Conservation (phyloP, 2,329 filamentous ascomycete genomes). For the Pestalotiopsis sp. region DNA sequence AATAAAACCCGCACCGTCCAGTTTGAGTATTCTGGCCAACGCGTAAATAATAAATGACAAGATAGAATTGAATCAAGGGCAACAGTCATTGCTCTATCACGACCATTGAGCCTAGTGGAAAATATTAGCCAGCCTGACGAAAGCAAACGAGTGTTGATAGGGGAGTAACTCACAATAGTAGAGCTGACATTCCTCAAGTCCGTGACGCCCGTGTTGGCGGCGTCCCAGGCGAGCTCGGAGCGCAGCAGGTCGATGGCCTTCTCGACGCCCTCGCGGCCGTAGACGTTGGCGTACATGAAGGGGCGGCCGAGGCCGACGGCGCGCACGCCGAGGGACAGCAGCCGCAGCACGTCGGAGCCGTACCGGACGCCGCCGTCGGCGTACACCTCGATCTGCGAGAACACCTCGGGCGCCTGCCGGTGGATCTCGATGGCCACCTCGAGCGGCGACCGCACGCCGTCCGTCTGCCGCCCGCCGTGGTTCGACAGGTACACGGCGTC, state of each 20-base stretch:
- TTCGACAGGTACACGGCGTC: conserved; percentile 36
- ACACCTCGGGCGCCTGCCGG: conserved; percentile 29
- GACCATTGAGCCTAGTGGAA: background rate
- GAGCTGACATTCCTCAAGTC: conserved; percentile 28
- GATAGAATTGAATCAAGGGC: background rate
- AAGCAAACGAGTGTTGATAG: background rate
- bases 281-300: conserved; percentile 52
- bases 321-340: conserved; percentile 35
- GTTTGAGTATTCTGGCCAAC: background rate
- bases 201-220: conserved; percentile 29
- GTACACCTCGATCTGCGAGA: conserved; percentile 32
- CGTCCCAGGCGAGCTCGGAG: conserved; percentile 40
- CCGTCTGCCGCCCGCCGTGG: conserved; percentile 37
- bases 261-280: conserved; percentile 45
- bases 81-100: background rate
- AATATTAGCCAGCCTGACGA: background rate
- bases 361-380: conserved; percentile 38
- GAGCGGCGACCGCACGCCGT: conserved; percentile 30
- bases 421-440: conserved; percentile 33
- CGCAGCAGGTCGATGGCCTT: conserved; percentile 45
- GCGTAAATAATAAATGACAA: background rate
- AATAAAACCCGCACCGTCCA: background rate
- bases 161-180: conserved; percentile 16
- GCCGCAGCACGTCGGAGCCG: conserved; percentile 35
- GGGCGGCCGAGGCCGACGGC: conserved; percentile 45